Evolutionary conservation across 768 basidiomycete genomes (phyloP), one percentile per base, ranked within the genome.

Genomic region (Lactarius hatsudake): DNA sequence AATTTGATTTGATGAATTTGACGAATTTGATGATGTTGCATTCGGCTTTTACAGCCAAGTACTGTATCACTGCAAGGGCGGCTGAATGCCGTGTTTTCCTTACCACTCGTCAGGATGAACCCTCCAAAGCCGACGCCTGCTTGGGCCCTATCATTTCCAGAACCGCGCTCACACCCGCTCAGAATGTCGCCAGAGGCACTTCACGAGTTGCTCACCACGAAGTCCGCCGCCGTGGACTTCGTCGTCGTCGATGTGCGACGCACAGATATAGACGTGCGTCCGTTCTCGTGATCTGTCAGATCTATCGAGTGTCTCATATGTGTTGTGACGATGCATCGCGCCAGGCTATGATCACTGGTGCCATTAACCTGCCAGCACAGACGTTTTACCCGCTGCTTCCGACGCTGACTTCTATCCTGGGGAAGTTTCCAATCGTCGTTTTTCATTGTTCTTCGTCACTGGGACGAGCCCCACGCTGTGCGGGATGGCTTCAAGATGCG

Each of bases 311-410:
- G 17, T 15, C 42, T 57, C 60, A 55, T 54, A 30, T 51, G 17
- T 13, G 20, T 32, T 13, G 17, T 34, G n/a, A 54, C 30, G 58
- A 59, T 18, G 38, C 53, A 23, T 30, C 54, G 18, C 55, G 66
- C 69, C 67, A 71, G 58, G 73, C 66, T 28, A 65, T 76, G 61
- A 74, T 80, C 65, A 72, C 69, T 1, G 74, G 75, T 23, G 79
- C 79, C 1, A 74, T 82, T 66, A 82, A 82, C 71, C 74, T 82
- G 1, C 81, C 81, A 13, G 81, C 80, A 0, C 80, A 82, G 54
- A 78, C 80, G 0, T 79, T 82, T 73, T 75, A 78, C 61, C 76
- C 74, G 20, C 77, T 79, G 0, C 73, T 80, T 0, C 75, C 77
- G 0, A 70, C 69, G 9, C 64, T 80, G 20, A 23, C 77, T 17